Evolutionary conservation across 371 early-diverging fungal genomes (phyloP).

Genomic region (Mortierella polycephala): DNA sequence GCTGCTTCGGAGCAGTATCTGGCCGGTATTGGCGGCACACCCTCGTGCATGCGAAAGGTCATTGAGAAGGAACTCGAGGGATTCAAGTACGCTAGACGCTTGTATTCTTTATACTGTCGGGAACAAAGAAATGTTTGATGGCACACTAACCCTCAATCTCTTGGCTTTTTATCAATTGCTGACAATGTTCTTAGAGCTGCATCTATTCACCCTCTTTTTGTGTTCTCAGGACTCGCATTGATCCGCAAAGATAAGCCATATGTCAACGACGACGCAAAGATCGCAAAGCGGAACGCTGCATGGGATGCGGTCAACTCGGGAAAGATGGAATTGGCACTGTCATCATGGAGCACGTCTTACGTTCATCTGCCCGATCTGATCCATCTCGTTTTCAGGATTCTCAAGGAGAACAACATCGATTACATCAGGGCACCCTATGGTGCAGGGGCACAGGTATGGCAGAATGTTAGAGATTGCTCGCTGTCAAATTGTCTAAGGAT

Average conservation of each 20-base stretch:
- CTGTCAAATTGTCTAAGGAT: background rate
- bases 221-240: conserved; percentile 79
- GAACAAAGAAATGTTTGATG: background rate
- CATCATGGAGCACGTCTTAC: conserved; percentile 64
- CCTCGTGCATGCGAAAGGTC: conserved; percentile 65
- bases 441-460: conserved; percentile 79
- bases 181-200: conserved; percentile 54
- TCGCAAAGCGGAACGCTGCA: conserved; percentile 69
- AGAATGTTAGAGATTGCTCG: background rate
- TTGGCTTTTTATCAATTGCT: background rate
- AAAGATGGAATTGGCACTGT: conserved; percentile 68
- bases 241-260: conserved; percentile 81
- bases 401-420: conserved; percentile 72
- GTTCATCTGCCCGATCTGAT: conserved; percentile 73
- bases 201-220: conserved; percentile 79
- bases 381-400: conserved; percentile 75
- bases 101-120: background rate
- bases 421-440: conserved; percentile 88
- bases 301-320: conserved; percentile 81
- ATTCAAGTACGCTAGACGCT: conserved; percentile 61
- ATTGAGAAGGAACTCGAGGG: conserved; percentile 74
- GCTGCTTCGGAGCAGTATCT: conserved; percentile 51
- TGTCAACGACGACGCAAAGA: conserved; percentile 72
- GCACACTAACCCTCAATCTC: background rate
- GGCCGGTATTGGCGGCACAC: conserved; percentile 81